A percentile compares a stretch with the other conserved stretches of the same genome.
Conservation (phyloP, 345 rosid genomes). For the Firmiana major region DNA sequence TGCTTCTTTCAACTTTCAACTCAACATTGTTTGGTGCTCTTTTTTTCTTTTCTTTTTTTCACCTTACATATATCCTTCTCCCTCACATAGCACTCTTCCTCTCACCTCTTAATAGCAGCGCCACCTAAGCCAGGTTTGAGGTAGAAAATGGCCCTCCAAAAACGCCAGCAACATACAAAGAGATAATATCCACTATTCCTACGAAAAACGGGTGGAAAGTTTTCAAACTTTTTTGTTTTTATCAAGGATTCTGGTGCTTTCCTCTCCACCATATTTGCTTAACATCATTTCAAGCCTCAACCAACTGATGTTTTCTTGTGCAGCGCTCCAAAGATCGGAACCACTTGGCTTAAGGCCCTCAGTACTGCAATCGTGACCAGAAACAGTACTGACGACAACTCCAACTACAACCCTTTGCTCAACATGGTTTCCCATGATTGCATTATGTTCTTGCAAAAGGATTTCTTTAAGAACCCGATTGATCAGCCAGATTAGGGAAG, state of each 20-base stretch:
- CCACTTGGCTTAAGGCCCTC: slow-evolving; percentile 38
- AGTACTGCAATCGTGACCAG: slow-evolving; percentile 14
- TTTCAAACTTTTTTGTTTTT: background rate
- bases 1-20: too few species aligned
- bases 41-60: too few species aligned
- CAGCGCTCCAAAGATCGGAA: slow-evolving; percentile 27
- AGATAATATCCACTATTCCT: background rate
- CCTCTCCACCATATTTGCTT: background rate
- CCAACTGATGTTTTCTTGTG: slow-evolving; percentile 16
- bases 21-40: too few species aligned
- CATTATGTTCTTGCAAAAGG: slow-evolving; percentile 17
- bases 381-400: background rate
- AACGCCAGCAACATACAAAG: background rate
- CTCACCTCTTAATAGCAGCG: too few species aligned
- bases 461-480: background rate
- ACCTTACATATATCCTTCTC: too few species aligned
- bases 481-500: background rate
- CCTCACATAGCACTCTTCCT: too few species aligned
- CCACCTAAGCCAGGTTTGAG: too few species aligned
- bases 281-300: slow-evolving; percentile 16
- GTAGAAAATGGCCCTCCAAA: too few species aligned
- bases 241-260: background rate
- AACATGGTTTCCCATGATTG: slow-evolving; percentile 14
- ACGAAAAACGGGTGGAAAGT: background rate
- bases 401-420: slow-evolving; percentile 14